phyloP scores from a whole-genome alignment of 163 green algal species.

The Volvox carteri region DNA sequence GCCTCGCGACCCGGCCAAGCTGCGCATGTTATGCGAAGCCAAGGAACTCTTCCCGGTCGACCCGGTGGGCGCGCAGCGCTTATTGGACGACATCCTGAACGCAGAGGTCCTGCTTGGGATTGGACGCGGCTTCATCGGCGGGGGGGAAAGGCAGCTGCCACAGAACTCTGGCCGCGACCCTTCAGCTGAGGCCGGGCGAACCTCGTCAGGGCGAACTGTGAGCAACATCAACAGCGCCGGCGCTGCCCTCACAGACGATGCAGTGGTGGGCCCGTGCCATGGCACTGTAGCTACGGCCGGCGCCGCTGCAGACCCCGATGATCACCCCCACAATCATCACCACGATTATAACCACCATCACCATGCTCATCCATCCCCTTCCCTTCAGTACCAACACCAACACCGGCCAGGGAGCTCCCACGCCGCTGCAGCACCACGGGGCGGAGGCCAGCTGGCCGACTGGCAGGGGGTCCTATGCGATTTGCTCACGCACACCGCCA shows the following conservation, averaged over 20 bases:
- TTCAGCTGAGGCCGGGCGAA: neutral
- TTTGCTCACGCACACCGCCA: neutral
- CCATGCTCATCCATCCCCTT: neutral
- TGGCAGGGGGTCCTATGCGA: constrained; percentile 25
- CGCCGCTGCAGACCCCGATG: neutral
- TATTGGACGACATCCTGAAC: constrained; percentile 36
- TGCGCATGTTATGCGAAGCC: neutral
- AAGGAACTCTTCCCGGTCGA: neutral
- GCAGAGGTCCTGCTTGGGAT: constrained; percentile 32
- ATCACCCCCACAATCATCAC: neutral
- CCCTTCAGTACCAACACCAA: no score
- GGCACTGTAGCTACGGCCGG: neutral
- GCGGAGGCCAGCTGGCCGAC: neutral
- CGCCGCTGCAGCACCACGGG: neutral
- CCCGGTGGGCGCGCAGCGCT: neutral
- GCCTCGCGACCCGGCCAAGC: neutral
- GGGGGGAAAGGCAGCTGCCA: neutral
- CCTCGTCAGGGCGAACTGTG: constrained; percentile 7
- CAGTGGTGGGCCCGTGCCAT: neutral
- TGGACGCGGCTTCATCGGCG: neutral
- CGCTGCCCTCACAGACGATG: neutral
- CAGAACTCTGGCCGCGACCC: neutral
- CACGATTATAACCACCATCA: neutral
- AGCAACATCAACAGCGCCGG: neutral
- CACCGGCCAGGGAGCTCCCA: no score